These are phyloP conservation scores for Eremomyces bilateralis DNA, from an alignment of 495 filamentous ascomycete genomes.

Conservation along the genomic window DNA sequence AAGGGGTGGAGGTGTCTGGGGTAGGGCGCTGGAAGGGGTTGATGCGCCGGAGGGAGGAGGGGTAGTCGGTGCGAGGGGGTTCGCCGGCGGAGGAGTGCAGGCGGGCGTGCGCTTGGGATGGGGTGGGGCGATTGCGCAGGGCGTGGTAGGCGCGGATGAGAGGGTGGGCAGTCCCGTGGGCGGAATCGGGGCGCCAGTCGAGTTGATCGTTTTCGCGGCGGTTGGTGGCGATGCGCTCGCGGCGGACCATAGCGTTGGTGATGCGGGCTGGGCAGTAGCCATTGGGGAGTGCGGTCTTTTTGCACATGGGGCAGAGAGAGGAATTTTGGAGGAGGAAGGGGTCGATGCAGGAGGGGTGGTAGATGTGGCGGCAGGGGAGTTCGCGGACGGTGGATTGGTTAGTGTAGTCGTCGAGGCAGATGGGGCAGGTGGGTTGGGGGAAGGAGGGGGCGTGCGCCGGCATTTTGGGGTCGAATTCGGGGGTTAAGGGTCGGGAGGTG, in stretches of 20 bases:
- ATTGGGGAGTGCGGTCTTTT: slow-evolving; percentile 43
- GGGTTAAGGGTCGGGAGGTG: slow-evolving; percentile 8
- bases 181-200: too few relatives aligned
- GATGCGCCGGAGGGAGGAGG: too few relatives aligned
- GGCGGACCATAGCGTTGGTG: slow-evolving; percentile 66
- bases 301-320: slow-evolving; percentile 75
- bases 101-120: too few relatives aligned
- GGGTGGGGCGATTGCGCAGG: too few relatives aligned
- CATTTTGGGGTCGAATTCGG: slow-evolving; percentile 6
- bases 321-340: slow-evolving; percentile 45
- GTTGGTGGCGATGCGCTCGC: too few relatives aligned
- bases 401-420: slow-evolving; percentile 63
- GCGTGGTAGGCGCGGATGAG: too few relatives aligned
- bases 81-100: too few relatives aligned
- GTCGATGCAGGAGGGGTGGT: slow-evolving; percentile 78
- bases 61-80: too few relatives aligned
- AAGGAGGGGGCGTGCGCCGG: slow-evolving; percentile 14
- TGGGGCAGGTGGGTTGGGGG: slow-evolving; percentile 55
- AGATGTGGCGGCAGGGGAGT: slow-evolving; percentile 75
- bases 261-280: slow-evolving; percentile 43
- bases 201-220: too few relatives aligned
- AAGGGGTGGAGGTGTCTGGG: too few relatives aligned
- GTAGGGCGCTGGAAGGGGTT: too few relatives aligned
- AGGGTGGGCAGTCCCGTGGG: too few relatives aligned
- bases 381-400: slow-evolving; percentile 47